These are phyloP conservation scores for Bipolaris cookei DNA, from an alignment of 2,329 filamentous ascomycete genomes.

Conservation along the genomic window DNA sequence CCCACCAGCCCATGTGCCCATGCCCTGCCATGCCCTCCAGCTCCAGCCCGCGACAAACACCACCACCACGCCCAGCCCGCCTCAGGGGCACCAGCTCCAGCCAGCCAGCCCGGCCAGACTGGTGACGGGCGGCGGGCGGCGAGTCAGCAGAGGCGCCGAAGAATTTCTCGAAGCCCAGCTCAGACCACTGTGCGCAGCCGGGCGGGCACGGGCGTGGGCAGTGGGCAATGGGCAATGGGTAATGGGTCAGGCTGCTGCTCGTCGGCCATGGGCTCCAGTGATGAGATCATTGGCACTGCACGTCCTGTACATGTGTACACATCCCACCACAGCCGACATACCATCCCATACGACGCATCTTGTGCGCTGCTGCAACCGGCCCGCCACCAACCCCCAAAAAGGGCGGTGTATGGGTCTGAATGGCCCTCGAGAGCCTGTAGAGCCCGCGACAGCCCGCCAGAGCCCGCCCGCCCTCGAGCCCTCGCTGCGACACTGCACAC, in stretches of 20 bases:
- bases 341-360: too few relatives aligned
- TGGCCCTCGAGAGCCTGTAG: neutral
- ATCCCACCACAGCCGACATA: too few relatives aligned
- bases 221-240: neutral
- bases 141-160: slow-evolving; percentile 42
- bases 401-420: slow-evolving; percentile 37
- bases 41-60: too few relatives aligned
- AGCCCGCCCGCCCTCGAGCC: neutral
- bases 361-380: slow-evolving; percentile 20
- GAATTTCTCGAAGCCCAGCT: slow-evolving; percentile 34
- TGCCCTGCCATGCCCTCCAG: too few relatives aligned
- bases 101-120: slow-evolving; percentile 20
- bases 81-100: slow-evolving; percentile 33
- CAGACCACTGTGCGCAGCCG: slow-evolving; percentile 20
- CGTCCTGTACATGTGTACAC: slow-evolving; percentile 25
- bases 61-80: slow-evolving; percentile 2
- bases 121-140: slow-evolving; percentile 17
- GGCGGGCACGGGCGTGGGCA: neutral
- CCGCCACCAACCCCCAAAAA: slow-evolving; percentile 21
- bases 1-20: too few relatives aligned
- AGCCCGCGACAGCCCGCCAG: neutral
- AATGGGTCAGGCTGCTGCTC: neutral
- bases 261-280: neutral
- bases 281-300: slow-evolving; percentile 33
- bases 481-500: slow-evolving; percentile 3